Evolutionary conservation across 2,329 filamentous ascomycete genomes (phyloP).

Genomic region (Pseudopithomyces chartarum): DNA sequence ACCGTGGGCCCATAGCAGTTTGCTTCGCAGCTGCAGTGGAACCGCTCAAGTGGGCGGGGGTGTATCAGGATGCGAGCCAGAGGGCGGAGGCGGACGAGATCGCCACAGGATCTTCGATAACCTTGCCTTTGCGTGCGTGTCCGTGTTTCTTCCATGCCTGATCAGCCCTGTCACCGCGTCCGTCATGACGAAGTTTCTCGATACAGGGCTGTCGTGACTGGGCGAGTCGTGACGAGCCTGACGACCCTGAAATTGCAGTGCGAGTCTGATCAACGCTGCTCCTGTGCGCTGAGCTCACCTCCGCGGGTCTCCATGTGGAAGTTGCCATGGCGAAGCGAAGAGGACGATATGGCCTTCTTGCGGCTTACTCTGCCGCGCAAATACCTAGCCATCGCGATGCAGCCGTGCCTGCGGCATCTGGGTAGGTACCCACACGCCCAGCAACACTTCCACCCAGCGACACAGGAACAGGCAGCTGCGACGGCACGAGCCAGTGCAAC

Average conservation of each 20-base stretch:
- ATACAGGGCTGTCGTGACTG: conserved; percentile 25
- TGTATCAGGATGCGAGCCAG: conserved; percentile 32
- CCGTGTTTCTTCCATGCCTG: conserved; percentile 40
- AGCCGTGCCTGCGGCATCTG: neutral
- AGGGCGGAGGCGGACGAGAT: conserved; percentile 8
- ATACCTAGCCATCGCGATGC: neutral
- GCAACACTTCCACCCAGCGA: neutral
- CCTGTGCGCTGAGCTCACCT: neutral
- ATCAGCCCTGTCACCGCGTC: conserved; percentile 39
- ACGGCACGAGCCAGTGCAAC: too few relatives aligned
- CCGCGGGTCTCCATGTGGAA: neutral
- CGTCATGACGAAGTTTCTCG: conserved; percentile 25
- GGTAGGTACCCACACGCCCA: neutral
- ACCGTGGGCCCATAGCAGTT: conserved; percentile 8
- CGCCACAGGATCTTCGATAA: conserved; percentile 32
- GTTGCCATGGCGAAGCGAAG: neutral
- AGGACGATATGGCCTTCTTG: neutral
- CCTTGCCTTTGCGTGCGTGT: conserved; percentile 32
- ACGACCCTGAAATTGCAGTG: conserved; percentile 23
- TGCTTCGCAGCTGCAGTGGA: neutral
- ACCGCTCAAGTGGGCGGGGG: conserved; percentile 2
- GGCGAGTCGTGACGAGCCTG: conserved; percentile 12
- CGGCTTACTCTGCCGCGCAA: neutral
- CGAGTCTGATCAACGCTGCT: conserved; percentile 13
- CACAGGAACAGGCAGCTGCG: too few relatives aligned